Conservation (phyloP, 306 rosid species). For the Dicorynia guianensis region DNA sequence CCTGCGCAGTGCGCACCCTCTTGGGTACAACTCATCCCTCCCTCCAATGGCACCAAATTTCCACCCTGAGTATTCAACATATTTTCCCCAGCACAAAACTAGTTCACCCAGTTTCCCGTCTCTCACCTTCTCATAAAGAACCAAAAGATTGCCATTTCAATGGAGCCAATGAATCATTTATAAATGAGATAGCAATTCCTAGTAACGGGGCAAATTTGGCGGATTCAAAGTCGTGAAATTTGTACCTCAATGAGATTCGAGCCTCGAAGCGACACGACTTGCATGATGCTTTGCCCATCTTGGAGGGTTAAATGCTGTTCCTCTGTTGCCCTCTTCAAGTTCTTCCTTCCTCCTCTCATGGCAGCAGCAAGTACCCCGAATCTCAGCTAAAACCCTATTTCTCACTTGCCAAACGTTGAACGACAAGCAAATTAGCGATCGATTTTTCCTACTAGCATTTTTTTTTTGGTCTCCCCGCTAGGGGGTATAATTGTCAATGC, state of each 20-base stretch:
- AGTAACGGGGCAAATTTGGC: neutral
- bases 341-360: slow-evolving; percentile 95
- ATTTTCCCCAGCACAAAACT: too few relatives aligned
- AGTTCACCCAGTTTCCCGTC: too few relatives aligned
- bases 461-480: neutral
- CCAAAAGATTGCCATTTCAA: too few relatives aligned
- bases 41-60: neutral
- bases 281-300: slow-evolving; percentile 70
- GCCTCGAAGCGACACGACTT: slow-evolving; percentile 81
- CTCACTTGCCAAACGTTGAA: neutral
- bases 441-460: neutral
- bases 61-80: neutral
- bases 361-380: neutral
- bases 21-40: neutral
- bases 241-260: slow-evolving; percentile 82
- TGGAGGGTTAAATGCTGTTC: slow-evolving; percentile 58
- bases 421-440: neutral
- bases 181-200: neutral
- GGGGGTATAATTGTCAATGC: neutral
- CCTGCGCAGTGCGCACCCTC: too few relatives aligned
- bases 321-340: slow-evolving; percentile 74
- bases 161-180: too few relatives aligned
- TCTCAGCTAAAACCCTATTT: neutral
- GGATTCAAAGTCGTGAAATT: neutral
- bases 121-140: too few relatives aligned